phyloP scores from a whole-genome alignment of 352 stramenopile species.

The Sclerospora graminicola region DNA sequence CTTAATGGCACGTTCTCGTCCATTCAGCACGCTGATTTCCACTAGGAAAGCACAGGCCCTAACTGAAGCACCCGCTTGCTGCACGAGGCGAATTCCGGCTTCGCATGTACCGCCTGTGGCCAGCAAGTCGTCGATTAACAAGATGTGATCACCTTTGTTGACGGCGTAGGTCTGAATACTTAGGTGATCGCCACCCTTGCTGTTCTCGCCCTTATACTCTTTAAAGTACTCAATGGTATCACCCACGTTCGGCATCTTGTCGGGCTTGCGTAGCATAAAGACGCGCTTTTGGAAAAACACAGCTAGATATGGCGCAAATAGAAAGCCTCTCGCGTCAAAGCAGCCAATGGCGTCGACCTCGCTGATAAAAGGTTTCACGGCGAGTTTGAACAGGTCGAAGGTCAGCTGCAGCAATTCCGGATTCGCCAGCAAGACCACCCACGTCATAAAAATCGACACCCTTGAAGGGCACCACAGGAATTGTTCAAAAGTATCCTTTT shows the following conservation, averaged over 20 bases:
- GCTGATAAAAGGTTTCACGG: slow-evolving; percentile 41
- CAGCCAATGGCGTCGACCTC: slow-evolving; percentile 78
- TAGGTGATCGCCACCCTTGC: slow-evolving; percentile 66
- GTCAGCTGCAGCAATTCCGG: slow-evolving; percentile 84
- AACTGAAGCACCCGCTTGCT: slow-evolving; percentile 78
- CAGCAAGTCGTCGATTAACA: slow-evolving; percentile 97
- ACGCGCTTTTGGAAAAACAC: slow-evolving; percentile 94
- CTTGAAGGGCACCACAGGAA: slow-evolving; percentile 95
- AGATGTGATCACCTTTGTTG: slow-evolving; percentile 72
- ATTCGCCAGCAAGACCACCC: slow-evolving; percentile 86
- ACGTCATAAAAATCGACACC: slow-evolving; percentile 98
- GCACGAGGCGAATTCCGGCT: slow-evolving; percentile 80
- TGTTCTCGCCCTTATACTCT: slow-evolving; percentile 87
- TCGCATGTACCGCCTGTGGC: slow-evolving; percentile 93
- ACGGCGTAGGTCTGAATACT: slow-evolving; percentile 82
- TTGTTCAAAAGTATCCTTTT: no score
- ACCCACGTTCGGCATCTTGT: slow-evolving; percentile 94
- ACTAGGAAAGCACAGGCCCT: slow-evolving; percentile 93
- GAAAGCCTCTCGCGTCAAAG: slow-evolving; percentile 95
- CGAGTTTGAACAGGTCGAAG: slow-evolving; percentile 89
- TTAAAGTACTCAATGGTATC: slow-evolving; percentile 90
- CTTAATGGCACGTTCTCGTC: slow-evolving; percentile 36
- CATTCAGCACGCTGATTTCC: slow-evolving; percentile 76
- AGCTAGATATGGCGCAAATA: slow-evolving; percentile 92
- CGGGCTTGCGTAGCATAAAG: slow-evolving; percentile 97